Base-by-base conservation (phyloP, 495 filamentous ascomycete species). In the Clohesyomyces aquaticus region DNA sequence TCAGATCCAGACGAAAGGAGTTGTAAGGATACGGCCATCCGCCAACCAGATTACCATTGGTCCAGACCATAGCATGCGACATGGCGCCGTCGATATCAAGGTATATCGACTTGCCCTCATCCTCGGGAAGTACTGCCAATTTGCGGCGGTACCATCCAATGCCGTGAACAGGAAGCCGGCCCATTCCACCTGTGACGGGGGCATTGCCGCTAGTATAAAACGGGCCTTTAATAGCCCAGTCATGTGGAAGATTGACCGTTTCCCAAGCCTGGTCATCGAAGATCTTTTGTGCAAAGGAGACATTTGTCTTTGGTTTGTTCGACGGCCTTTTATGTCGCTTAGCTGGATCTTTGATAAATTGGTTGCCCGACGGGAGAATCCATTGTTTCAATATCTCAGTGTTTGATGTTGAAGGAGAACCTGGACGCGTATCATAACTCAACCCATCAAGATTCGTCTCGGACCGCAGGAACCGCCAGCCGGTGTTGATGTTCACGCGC, bases 161-260 rank as follows among this genome's bases (percentile, higher is more conserved):
- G 11, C 80, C 80, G 21, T 79, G 72, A 6, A 66, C 63, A 79
- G 63, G 63, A 23, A 90, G 72, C 0, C 87, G 74, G 3, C 84
- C 87, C 76, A 82, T 86, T 11, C 78, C 77, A 11, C 80, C 84
- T 45, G 80, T 80, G 65, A 82, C n/a, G n/a, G n/a, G n/a, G n/a
- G n/a, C n/a, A n/a, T n/a, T 80, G 6, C 74, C 74, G 3, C 82
- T 67, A n/a, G 47, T 45, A 21, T 56, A 21, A 26, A 66, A 66
- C 6, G 63, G 47, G 14, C 63, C 1, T 26, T 78, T 77, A 49
- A 80, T 75, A 29, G 79, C 80, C 80, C 78, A 82, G 66, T 82
- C 80, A 61, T 82, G 79, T 3, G 76, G 77, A 21, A 78, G 60
- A 54, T 72, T 66, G 14, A 79, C 63, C 0, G 52, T 38, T 52